Evolutionary conservation across 768 basidiomycete species (phyloP), one percentile per base, ranked within the genome.

Genomic region (Lentinula lateritia): DNA sequence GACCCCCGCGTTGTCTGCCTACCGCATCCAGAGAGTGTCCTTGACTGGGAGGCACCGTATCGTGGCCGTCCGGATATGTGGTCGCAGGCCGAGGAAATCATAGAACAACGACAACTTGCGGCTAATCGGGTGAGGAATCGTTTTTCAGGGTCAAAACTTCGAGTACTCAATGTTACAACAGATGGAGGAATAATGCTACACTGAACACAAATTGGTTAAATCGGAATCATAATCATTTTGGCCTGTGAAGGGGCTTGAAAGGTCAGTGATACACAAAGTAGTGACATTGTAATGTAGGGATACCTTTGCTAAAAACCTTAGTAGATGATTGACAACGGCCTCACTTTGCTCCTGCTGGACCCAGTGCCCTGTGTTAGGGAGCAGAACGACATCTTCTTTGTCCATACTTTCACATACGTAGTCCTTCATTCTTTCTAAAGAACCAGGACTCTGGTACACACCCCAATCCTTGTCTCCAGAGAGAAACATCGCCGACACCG

Each of bases 341-440:
- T 75, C 75, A 12, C 81, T 78, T 34, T 74, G 63, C 66, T 86
- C 86, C 66, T 87, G 83, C 67, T 83, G 84, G 16, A 81, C 83
- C 86, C 86, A 86, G 69, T 87, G 87, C 0, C 86, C 87, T 0
- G 84, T 84, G 3, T 79, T 80, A 2, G 79, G 72, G 8, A 87
- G 71, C 46, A 88, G 62, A n/a, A 84, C 76, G 36, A 85, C 75
- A 38, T 80, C 76, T 38, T 80, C 76, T 39, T 73, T 70, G 20
- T 65, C 64, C 76, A 83, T 81, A 20, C 65, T 65, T 50, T 39
- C 43, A 64, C 74, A 78, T 3, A 68, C 64, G 38, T 68, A 69
- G 23, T 67, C 66, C 20, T 66, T 72, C 85, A 85, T 82, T 67
- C 70, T 71, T 42, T 81, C 78, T 36, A 72, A 61, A 1, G 75